These are phyloP conservation scores for Heterobasidion parviporum DNA, from an alignment of 1,284 basidiomycete genomes.

Conservation along the genomic window DNA sequence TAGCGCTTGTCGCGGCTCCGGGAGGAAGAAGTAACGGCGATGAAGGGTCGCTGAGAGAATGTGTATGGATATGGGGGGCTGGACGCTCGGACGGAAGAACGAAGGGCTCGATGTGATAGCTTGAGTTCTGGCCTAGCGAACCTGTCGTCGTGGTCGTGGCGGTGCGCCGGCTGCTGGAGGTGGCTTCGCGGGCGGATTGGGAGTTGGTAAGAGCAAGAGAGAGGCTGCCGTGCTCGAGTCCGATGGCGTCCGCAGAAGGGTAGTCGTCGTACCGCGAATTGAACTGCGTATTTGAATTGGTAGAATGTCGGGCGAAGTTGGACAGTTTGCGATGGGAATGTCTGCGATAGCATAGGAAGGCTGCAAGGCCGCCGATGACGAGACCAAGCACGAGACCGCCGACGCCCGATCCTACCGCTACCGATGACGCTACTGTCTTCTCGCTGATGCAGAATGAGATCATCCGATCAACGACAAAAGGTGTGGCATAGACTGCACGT, in stretches of 20 bases:
- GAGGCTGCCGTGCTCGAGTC: background rate
- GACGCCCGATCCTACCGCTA: conserved; percentile 31
- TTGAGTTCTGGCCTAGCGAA: background rate
- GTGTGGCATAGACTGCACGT: background rate
- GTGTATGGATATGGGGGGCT: background rate
- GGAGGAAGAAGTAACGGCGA: background rate
- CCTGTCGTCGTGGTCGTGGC: background rate
- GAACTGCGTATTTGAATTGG: background rate
- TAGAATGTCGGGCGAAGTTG: background rate
- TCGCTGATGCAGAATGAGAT: background rate
- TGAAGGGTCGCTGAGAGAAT: conserved; percentile 4
- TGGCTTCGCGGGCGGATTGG: background rate
- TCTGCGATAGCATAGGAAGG: conserved; percentile 18
- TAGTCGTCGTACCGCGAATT: background rate
- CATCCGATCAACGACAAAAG: background rate
- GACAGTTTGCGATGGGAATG: background rate
- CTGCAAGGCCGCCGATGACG: conserved; percentile 24
- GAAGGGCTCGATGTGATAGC: conserved; percentile 40
- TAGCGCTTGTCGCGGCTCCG: no score
- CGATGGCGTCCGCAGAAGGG: background rate
- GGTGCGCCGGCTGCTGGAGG: background rate
- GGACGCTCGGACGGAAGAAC: conserved; percentile 4
- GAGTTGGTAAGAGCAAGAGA: background rate
- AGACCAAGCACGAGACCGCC: conserved; percentile 36
- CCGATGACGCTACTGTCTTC: conserved; percentile 12